Base-by-base conservation (phyloP, 805 yeast genomes). In the Yarrowia deformans region DNA sequence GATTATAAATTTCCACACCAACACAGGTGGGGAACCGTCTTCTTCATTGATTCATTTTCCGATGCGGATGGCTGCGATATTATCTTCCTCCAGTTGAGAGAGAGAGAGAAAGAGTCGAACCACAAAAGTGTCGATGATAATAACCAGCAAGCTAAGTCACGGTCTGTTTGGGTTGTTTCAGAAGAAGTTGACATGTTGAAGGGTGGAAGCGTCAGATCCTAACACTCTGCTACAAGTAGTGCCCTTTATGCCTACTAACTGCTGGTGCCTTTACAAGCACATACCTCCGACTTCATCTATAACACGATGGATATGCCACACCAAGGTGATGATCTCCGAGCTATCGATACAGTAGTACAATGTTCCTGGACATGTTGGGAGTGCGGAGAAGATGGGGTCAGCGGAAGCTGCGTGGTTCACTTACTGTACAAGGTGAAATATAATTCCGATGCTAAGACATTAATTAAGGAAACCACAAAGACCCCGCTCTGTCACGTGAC, bases 311-410 rank as follows among this genome's bases (percentile, higher is more conserved):
- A 48, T 16, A 16, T 13, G 16, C 39, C 37, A 49, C 37, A 19
- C 54, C 54, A 49, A 49, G 54, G 13, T 6, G 19, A 8, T 32
- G 35, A 39, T 8, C 23, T 32, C 4, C 8, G 54, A 6, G 8
- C 55, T 50, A 50, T 34, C 40, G 10, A 16, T 23, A 23, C 29
- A 23, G 29, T 50, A 50, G 55, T 49, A 6, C 29, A 23, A 10
- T 50, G 55, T 50, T 50, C 55, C 55, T 50, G 55, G 32, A 50
- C 55, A 50, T 16, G 23, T 50, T 50, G n/a, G 40, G 55, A 50
- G 39, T 9, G 29, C 7, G 16, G 52, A 50, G 19, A 16, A 5
- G 13, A 8, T n/a, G 46, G 23, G 16, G 39, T 32, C 3, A 9
- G 16, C 18, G 34, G 34, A 8, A 46, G 23, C 12, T 43, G 29